Percentiles rank a stretch among this genome's conserved stretches.
phyloP scores from a whole-genome alignment of 768 basidiomycete genomes.

The Trametes elegans region DNA sequence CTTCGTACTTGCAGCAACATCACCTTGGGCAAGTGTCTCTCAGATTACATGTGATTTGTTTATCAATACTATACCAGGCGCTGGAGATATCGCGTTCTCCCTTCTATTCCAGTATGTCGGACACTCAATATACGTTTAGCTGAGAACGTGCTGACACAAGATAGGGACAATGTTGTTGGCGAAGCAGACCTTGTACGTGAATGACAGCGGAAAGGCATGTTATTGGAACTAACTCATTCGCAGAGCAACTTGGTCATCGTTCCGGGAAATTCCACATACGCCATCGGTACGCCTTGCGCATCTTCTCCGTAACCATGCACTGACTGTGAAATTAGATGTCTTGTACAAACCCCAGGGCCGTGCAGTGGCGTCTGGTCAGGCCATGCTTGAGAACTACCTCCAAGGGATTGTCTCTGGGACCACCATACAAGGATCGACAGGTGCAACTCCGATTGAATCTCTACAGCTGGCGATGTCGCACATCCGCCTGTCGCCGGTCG shows the following conservation, averaged over 20 bases:
- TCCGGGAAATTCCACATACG: constrained; percentile 56
- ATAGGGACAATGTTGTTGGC: constrained; percentile 51
- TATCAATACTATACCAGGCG: constrained; percentile 30
- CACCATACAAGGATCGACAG: constrained; percentile 51
- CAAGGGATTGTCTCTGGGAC: constrained; percentile 58
- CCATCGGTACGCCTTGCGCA: constrained; percentile 42
- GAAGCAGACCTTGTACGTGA: constrained; percentile 51
- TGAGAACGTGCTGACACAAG: not conserved
- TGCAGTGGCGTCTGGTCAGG: constrained; percentile 51
- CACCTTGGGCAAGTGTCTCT: constrained; percentile 22
- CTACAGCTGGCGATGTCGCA: constrained; percentile 59
- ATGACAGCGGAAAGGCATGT: not conserved
- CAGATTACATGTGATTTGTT: constrained; percentile 28
- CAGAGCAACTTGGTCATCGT: constrained; percentile 55
- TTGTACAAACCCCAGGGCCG: constrained; percentile 57
- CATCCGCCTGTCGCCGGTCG: constrained; percentile 57
- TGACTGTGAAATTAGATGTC: constrained; percentile 42
- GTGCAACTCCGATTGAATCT: constrained; percentile 59
- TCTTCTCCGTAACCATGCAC: not conserved
- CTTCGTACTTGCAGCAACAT: constrained; percentile 29
- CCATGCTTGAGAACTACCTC: constrained; percentile 65
- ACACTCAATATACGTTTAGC: too few relatives aligned
- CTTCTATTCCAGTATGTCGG: constrained; percentile 52
- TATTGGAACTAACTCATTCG: not conserved
- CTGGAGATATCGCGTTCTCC: constrained; percentile 62